These are phyloP conservation scores for Physaria fendleri DNA, from an alignment of 345 rosid species.

Conservation along the genomic window DNA sequence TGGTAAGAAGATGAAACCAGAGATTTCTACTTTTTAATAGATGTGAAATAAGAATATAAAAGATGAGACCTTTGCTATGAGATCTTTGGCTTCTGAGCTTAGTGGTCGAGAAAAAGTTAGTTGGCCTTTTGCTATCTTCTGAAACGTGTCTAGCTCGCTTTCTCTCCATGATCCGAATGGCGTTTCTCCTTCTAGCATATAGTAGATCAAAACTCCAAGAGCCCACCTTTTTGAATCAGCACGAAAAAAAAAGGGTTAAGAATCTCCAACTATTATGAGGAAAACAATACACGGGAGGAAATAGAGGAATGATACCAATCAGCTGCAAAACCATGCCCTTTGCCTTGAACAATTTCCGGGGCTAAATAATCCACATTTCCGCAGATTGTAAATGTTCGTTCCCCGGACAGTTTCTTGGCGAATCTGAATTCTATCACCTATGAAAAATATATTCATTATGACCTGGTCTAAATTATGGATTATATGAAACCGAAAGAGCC, in stretches of 20 bases:
- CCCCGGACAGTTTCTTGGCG: conserved; percentile 58
- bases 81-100: conserved; percentile 61
- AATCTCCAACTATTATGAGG: not conserved
- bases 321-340: conserved; percentile 75
- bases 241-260: not conserved
- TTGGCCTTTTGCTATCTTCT: conserved; percentile 78
- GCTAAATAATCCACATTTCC: conserved; percentile 83
- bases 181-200: conserved; percentile 75
- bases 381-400: conserved; percentile 77
- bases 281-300: not conserved
- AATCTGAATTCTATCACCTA: conserved; percentile 88
- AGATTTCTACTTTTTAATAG: not conserved
- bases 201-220: conserved; percentile 74
- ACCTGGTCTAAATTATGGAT: not conserved
- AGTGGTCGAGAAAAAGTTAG: conserved; percentile 48
- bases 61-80: conserved; percentile 61
- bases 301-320: conserved; percentile 53
- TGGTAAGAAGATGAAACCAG: not conserved
- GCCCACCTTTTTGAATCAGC: conserved; percentile 63
- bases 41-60: not conserved
- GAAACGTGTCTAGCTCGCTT: conserved; percentile 60
- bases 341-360: conserved; percentile 89
- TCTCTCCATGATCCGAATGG: conserved; percentile 89
- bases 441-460: not conserved
- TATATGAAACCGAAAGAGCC: not conserved